These are phyloP conservation scores for Debaryomyces nepalensis DNA, from an alignment of 1,139 yeast genomes.

Conservation along the genomic window DNA sequence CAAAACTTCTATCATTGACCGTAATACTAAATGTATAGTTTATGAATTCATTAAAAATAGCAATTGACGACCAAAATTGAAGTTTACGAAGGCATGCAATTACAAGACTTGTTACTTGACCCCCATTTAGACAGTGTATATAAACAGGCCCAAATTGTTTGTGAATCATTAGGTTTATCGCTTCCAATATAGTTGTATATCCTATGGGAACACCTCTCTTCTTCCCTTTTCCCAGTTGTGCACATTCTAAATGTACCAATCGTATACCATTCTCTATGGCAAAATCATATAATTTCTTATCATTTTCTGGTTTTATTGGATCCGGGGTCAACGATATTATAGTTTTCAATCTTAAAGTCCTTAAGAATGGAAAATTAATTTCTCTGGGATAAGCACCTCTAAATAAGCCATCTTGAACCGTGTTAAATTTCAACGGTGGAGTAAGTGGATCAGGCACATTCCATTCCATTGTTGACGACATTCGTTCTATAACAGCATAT, in stretches of 20 bases:
- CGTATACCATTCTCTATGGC: slow-evolving; percentile 52
- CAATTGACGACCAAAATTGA: slow-evolving; percentile 87
- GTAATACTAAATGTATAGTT: slow-evolving; percentile 80
- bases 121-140: slow-evolving; percentile 87
- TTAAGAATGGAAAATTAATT: slow-evolving; percentile 73
- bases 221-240: slow-evolving; percentile 71
- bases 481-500: background rate
- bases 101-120: slow-evolving; percentile 81
- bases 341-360: slow-evolving; percentile 66
- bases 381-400: slow-evolving; percentile 89
- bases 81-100: slow-evolving; percentile 85
- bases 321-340: slow-evolving; percentile 82
- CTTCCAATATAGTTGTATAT: slow-evolving; percentile 60
- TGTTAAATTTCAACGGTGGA: slow-evolving; percentile 81
- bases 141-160: slow-evolving; percentile 70
- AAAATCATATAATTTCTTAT: slow-evolving; percentile 54
- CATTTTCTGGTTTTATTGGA: slow-evolving; percentile 61
- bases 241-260: slow-evolving; percentile 69
- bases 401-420: slow-evolving; percentile 70
- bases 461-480: slow-evolving; percentile 19
- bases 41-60: slow-evolving; percentile 84
- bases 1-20: slow-evolving; percentile 79
- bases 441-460: slow-evolving; percentile 50
- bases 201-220: slow-evolving; percentile 81
- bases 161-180: slow-evolving; percentile 65